phyloP scores from a whole-genome alignment of 257 asterid genomes.

The Fraxinus excelsior region DNA sequence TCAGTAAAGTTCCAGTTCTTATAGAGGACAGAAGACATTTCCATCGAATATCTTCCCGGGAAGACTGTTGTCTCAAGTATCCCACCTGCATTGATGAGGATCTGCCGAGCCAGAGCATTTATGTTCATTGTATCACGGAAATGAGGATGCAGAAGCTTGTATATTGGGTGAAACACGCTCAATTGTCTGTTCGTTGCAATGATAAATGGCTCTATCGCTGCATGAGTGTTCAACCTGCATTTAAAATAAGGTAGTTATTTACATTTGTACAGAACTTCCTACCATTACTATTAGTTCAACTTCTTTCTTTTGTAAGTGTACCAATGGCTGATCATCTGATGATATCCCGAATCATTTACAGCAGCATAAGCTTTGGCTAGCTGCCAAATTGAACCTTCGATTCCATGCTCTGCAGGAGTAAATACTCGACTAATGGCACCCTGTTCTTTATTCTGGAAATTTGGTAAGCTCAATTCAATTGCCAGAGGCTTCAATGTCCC shows the following conservation, averaged over 20 bases:
- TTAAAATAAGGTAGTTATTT: neutral
- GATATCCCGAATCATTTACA: slow-evolving; percentile 89
- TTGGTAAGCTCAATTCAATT: slow-evolving; percentile 86
- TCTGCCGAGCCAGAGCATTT: slow-evolving; percentile 82
- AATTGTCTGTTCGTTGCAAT: slow-evolving; percentile 74
- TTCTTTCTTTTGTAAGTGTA: slow-evolving; percentile 20
- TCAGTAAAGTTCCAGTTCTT: slow-evolving; percentile 75
- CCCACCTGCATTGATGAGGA: slow-evolving; percentile 83
- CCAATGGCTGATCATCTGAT: slow-evolving; percentile 98
- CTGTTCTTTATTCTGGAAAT: slow-evolving; percentile 49
- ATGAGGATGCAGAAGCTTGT: slow-evolving; percentile 90
- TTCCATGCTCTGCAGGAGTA: slow-evolving; percentile 68
- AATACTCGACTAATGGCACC: slow-evolving; percentile 71
- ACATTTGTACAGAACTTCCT: neutral
- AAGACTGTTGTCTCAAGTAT: slow-evolving; percentile 76
- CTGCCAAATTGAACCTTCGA: slow-evolving; percentile 77
- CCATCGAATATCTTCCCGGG: slow-evolving; percentile 75
- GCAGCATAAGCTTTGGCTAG: slow-evolving; percentile 92
- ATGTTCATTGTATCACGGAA: slow-evolving; percentile 87
- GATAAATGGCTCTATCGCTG: slow-evolving; percentile 89
- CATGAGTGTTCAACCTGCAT: slow-evolving; percentile 90
- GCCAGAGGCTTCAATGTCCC: slow-evolving; percentile 88
- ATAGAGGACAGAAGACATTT: slow-evolving; percentile 69
- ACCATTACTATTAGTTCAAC: neutral
- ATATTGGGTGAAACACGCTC: slow-evolving; percentile 81